Evolutionary conservation across 1,284 basidiomycete species (phyloP).

Genomic region (Chiua sp.): DNA sequence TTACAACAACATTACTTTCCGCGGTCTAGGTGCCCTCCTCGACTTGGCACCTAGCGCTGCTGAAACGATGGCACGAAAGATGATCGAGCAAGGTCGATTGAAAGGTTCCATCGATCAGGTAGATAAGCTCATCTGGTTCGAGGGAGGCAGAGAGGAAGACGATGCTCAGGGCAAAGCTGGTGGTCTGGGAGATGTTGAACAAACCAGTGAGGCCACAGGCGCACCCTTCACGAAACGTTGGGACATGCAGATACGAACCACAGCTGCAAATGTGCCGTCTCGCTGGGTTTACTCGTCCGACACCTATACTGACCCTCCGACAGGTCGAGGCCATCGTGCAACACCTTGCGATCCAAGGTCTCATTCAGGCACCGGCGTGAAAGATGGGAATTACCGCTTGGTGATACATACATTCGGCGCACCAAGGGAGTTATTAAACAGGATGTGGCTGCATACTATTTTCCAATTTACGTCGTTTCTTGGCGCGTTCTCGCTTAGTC

Average conservation of each 20-base stretch:
- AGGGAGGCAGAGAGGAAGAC: slow-evolving; percentile 80
- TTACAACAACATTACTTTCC: slow-evolving; percentile 94
- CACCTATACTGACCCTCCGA: slow-evolving; percentile 10
- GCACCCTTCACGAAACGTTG: slow-evolving; percentile 89
- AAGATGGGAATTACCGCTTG: slow-evolving; percentile 10
- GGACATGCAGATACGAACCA: slow-evolving; percentile 89
- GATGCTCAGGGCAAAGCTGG: slow-evolving; percentile 93
- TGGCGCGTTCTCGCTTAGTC: slow-evolving; percentile 83
- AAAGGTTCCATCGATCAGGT: slow-evolving; percentile 95
- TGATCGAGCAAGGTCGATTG: slow-evolving; percentile 95
- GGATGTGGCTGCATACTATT: slow-evolving; percentile 30
- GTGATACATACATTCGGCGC: slow-evolving; percentile 21
- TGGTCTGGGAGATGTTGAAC: slow-evolving; percentile 86
- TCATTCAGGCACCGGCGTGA: slow-evolving; percentile 50
- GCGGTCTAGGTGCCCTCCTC: slow-evolving; percentile 83
- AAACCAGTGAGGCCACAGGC: slow-evolving; percentile 84
- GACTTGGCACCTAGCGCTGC: slow-evolving; percentile 88
- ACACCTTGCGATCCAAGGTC: slow-evolving; percentile 71
- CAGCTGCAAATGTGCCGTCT: slow-evolving; percentile 76
- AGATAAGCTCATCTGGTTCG: slow-evolving; percentile 91
- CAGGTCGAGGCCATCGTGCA: slow-evolving; percentile 86
- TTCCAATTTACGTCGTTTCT: slow-evolving; percentile 65
- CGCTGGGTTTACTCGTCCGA: not conserved
- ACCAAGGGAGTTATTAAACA: slow-evolving; percentile 31
- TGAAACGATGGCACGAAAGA: slow-evolving; percentile 92